Percentiles rank a stretch among this genome's conserved stretches.
Conservation (phyloP, 257 asterid genomes). For the Osmanthus fragrans region DNA sequence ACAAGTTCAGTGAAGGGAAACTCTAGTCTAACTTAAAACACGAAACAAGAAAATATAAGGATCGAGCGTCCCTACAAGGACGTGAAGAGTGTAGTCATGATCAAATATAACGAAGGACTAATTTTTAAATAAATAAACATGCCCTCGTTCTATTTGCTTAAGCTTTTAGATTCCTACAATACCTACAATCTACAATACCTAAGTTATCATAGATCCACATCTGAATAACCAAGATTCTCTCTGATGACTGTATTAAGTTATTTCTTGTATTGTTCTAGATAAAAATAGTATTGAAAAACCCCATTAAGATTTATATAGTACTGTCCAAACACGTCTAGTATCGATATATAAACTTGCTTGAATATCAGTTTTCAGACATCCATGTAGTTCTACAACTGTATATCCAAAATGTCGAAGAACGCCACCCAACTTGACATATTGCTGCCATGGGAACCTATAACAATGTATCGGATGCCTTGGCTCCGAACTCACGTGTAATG, state of each 20-base stretch:
- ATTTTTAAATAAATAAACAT: too few relatives aligned
- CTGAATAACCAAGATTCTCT: not conserved
- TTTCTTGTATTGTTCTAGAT: too few relatives aligned
- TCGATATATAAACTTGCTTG: conserved; percentile 41
- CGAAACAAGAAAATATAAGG: not conserved
- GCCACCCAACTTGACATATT: conserved; percentile 74
- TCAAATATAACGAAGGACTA: too few relatives aligned
- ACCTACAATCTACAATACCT: not conserved
- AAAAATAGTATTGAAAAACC: too few relatives aligned
- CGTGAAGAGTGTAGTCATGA: too few relatives aligned
- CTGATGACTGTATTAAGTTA: too few relatives aligned
- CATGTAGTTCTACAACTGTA: conserved; percentile 83
- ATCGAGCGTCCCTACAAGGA: too few relatives aligned
- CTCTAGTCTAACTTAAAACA: not conserved
- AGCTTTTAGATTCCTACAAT: too few relatives aligned
- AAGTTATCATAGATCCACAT: not conserved
- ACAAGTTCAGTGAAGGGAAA: not conserved
- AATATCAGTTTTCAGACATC: conserved; percentile 82
- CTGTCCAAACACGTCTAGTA: not conserved
- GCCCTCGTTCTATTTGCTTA: too few relatives aligned
- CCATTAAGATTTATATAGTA: not conserved
- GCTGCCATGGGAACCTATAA: conserved; percentile 77
- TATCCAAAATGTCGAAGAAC: conserved; percentile 92
- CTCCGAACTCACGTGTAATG: conserved; percentile 94
- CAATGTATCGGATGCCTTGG: conserved; percentile 83